Conservation (phyloP, 129 eudicot species). For the Solidago caesia region DNA sequence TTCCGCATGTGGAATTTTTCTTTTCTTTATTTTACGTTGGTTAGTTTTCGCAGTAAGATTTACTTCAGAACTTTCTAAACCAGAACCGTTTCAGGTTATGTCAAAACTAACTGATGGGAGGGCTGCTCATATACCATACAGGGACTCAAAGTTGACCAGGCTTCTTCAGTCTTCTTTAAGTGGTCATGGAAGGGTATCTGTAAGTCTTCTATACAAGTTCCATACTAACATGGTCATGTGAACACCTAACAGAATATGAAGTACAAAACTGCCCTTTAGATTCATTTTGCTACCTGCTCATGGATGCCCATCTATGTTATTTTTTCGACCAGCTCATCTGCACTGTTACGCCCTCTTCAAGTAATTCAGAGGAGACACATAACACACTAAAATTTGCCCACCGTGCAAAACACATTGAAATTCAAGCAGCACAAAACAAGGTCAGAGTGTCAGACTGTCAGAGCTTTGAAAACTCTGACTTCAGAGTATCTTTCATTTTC, state of each 20-base stretch:
- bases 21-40: neutral
- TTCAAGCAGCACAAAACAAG: slow-evolving; percentile 86
- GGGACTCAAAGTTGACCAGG: slow-evolving; percentile 83
- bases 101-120: slow-evolving; percentile 77
- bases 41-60: neutral
- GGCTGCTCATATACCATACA: slow-evolving; percentile 70
- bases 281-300: slow-evolving; percentile 1
- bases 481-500: neutral
- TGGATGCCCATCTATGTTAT: neutral
- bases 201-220: slow-evolving; percentile 34
- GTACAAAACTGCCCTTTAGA: neutral
- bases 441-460: slow-evolving; percentile 13
- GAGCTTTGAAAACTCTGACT: slow-evolving; percentile 3
- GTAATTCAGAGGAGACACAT: slow-evolving; percentile 83
- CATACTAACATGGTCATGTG: neutral
- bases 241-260: neutral
- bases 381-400: slow-evolving; percentile 88
- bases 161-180: slow-evolving; percentile 80
- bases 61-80: slow-evolving; percentile 3
- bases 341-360: slow-evolving; percentile 77
- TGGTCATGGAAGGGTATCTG: slow-evolving; percentile 90
- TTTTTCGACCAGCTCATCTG: slow-evolving; percentile 55
- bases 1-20: no score
- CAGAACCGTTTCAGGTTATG: slow-evolving; percentile 49
- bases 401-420: slow-evolving; percentile 85